Percentiles rank a stretch among this genome's conserved stretches.
Conservation (phyloP, 148 eudicot species). For the Diospyros kaki region DNA sequence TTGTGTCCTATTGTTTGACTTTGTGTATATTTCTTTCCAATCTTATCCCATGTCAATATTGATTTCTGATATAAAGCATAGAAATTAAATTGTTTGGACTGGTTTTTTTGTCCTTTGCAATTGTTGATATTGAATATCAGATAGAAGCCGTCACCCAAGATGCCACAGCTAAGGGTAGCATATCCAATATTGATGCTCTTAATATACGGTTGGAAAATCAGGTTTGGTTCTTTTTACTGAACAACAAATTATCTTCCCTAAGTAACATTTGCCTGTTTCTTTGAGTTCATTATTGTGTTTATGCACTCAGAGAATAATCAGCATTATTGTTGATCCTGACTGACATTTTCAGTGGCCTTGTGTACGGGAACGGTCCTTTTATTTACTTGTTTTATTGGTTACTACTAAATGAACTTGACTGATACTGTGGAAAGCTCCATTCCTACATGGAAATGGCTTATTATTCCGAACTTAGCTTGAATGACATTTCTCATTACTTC, state of each 20-base stretch:
- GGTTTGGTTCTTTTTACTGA: slow-evolving; percentile 38
- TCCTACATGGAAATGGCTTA: background rate
- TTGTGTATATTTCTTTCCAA: background rate
- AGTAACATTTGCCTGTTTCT: background rate
- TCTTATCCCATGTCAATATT: background rate
- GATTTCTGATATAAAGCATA: background rate
- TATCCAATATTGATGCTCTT: slow-evolving; percentile 67
- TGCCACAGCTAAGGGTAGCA: slow-evolving; percentile 59
- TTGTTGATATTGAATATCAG: slow-evolving; percentile 38
- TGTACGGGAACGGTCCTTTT: too few species aligned
- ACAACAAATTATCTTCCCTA: background rate
- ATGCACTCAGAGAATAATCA: background rate
- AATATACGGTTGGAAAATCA: slow-evolving; percentile 62
- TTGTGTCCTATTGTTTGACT: slow-evolving; percentile 8
- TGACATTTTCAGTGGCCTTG: background rate
- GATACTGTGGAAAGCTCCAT: too few species aligned
- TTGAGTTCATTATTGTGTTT: background rate
- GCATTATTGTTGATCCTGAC: background rate
- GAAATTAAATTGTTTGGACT: background rate
- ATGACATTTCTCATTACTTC: background rate
- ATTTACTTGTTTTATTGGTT: too few species aligned
- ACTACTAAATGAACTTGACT: too few species aligned
- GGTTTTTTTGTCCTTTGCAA: background rate
- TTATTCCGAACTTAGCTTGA: background rate
- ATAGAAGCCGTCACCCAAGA: slow-evolving; percentile 86